phyloP scores from a whole-genome alignment of 2,329 filamentous ascomycete species.

The Hawksworthiomyces lignivorus region DNA sequence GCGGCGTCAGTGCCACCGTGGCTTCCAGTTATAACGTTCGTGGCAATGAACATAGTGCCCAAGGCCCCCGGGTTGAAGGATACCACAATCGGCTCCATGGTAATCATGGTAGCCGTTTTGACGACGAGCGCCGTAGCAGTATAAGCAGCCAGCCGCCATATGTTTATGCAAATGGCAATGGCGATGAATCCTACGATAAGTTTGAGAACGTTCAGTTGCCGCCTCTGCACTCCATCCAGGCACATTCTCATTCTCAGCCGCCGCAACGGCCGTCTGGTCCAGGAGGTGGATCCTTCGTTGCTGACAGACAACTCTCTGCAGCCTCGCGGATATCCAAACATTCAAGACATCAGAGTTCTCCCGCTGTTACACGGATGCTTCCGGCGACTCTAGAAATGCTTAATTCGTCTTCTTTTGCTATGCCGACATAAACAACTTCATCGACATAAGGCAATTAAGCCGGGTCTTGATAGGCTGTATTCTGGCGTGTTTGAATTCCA shows the following conservation, averaged over 20 bases:
- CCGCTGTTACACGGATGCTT: constrained; percentile 4
- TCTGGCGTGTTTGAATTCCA: too few relatives aligned
- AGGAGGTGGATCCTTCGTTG: too few relatives aligned
- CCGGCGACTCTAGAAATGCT: constrained; percentile 1
- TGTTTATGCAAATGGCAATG: neutral
- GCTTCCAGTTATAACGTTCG: too few relatives aligned
- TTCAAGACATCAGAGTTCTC: constrained; percentile 12
- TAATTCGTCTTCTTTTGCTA: neutral
- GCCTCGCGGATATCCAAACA: too few relatives aligned
- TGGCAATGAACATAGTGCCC: too few relatives aligned
- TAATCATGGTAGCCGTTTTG: neutral
- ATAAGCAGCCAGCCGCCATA: neutral
- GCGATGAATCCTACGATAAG: neutral
- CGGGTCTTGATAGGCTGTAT: neutral
- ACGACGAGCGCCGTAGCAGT: neutral
- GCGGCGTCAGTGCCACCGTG: too few relatives aligned
- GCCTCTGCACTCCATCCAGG: constrained; percentile 8
- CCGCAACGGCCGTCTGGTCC: too few relatives aligned
- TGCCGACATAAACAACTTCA: neutral
- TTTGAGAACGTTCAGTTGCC: constrained; percentile 12
- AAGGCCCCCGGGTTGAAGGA: too few relatives aligned
- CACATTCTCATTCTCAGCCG: too few relatives aligned
- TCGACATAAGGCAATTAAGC: neutral
- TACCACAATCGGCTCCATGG: neutral
- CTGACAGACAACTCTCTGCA: too few relatives aligned